Conservation (phyloP, 1,139 yeast species). For the Diutina sp. region DNA sequence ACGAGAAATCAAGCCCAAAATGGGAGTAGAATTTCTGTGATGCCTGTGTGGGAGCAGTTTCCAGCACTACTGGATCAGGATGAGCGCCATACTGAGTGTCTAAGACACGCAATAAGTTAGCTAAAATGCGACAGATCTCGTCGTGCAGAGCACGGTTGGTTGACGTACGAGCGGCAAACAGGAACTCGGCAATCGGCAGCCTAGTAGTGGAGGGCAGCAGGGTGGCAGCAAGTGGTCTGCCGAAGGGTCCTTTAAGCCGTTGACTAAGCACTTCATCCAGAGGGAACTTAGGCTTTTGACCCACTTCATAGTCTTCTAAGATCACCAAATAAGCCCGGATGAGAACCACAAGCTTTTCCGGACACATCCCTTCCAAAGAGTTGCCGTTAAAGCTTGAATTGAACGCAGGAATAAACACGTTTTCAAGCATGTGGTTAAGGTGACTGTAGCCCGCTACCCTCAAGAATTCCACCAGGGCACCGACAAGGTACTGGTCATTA, state of each 20-base stretch:
- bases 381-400: conserved; percentile 42
- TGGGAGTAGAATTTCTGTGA: conserved; percentile 16
- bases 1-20: conserved; percentile 35
- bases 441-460: conserved; percentile 72
- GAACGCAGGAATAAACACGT: conserved; percentile 52
- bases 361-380: conserved; percentile 45
- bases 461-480: conserved; percentile 57
- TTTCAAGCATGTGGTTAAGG: conserved; percentile 68
- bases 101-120: conserved; percentile 41
- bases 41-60: neutral
- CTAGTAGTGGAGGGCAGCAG: neutral
- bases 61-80: neutral
- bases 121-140: conserved; percentile 57
- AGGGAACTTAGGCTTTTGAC: conserved; percentile 65
- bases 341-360: conserved; percentile 62
- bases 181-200: neutral
- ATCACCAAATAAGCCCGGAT: conserved; percentile 61
- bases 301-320: conserved; percentile 44
- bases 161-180: neutral
- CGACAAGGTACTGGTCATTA: conserved; percentile 46
- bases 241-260: conserved; percentile 9
- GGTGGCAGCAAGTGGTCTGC: conserved; percentile 4
- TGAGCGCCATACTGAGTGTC: conserved; percentile 48
- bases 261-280: conserved; percentile 36
- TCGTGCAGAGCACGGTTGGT: conserved; percentile 48